Evolutionary conservation across 208 protist genomes (phyloP).

Genomic region (Leishmania turanica): DNA sequence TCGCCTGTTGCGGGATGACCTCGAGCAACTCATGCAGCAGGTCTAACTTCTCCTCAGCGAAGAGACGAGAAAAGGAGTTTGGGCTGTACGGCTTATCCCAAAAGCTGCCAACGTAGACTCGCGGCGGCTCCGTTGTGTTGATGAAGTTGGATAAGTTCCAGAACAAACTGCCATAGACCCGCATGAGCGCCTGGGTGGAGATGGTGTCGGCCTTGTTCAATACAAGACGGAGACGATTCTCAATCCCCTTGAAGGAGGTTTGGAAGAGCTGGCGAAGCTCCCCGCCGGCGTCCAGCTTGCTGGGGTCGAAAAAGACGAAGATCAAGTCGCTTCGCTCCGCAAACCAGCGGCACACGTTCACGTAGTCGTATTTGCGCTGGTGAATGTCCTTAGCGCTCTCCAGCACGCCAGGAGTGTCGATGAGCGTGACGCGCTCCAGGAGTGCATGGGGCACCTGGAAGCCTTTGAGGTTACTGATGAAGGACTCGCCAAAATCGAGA

Average conservation of each 20-base stretch:
- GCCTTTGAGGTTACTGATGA: conserved; percentile 88
- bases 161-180: conserved; percentile 96
- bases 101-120: conserved; percentile 96
- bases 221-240: conserved; percentile 94
- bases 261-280: conserved; percentile 71
- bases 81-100: conserved; percentile 91
- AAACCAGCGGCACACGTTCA: conserved; percentile 75
- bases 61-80: conserved; percentile 67
- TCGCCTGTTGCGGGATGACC: conserved; percentile 80
- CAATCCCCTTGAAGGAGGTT: conserved; percentile 74
- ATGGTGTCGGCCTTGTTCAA: conserved; percentile 97
- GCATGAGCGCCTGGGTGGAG: conserved; percentile 93
- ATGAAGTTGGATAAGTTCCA: conserved; percentile 96
- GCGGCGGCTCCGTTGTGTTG: conserved; percentile 93
- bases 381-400: conserved; percentile 66
- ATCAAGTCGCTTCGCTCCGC: conserved; percentile 78
- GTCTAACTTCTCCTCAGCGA: conserved; percentile 84
- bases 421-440: conserved; percentile 77
- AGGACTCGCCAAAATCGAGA: conserved; percentile 81
- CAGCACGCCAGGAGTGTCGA: conserved; percentile 81
- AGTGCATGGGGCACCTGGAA: conserved; percentile 81
- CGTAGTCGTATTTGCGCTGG: conserved; percentile 72
- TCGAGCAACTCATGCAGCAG: conserved; percentile 81
- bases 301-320: conserved; percentile 84
- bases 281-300: conserved; percentile 68